Conservation (phyloP, 495 filamentous ascomycete species). For the Oidiodendron maius region DNA sequence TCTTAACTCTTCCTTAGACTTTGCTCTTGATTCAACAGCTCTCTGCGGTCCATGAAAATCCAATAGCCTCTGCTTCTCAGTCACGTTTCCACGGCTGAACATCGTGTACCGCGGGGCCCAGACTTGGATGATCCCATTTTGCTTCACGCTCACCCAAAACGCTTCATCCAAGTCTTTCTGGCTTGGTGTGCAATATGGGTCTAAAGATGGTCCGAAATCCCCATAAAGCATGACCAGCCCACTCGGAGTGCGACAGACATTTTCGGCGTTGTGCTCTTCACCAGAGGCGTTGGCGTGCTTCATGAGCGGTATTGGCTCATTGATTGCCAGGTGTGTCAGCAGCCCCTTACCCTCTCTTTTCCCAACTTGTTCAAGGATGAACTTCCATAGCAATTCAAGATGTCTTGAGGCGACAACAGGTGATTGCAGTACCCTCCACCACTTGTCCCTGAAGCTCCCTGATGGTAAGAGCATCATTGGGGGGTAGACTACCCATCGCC, state of each 20-base stretch:
- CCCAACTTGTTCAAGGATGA: slow-evolving; percentile 44
- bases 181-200: slow-evolving; percentile 12
- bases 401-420: too few species aligned
- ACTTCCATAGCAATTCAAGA: slow-evolving; percentile 31
- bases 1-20: not conserved
- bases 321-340: slow-evolving; percentile 67
- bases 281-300: not conserved
- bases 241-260: slow-evolving; percentile 61
- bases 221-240: slow-evolving; percentile 58
- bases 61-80: slow-evolving; percentile 77
- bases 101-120: slow-evolving; percentile 89
- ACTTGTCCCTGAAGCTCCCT: slow-evolving; percentile 41
- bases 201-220: slow-evolving; percentile 50
- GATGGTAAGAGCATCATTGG: slow-evolving; percentile 63
- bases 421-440: not conserved
- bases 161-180: slow-evolving; percentile 49
- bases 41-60: slow-evolving; percentile 28
- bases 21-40: not conserved
- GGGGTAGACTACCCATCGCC: slow-evolving; percentile 62
- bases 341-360: slow-evolving; percentile 29
- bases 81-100: slow-evolving; percentile 84
- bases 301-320: slow-evolving; percentile 60
- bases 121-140: slow-evolving; percentile 75
- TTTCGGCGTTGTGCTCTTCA: slow-evolving; percentile 32
- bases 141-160: slow-evolving; percentile 69